Base-by-base conservation (phyloP, 192 early-diverging fungal genomes). In the Entomortierella parvispora region DNA sequence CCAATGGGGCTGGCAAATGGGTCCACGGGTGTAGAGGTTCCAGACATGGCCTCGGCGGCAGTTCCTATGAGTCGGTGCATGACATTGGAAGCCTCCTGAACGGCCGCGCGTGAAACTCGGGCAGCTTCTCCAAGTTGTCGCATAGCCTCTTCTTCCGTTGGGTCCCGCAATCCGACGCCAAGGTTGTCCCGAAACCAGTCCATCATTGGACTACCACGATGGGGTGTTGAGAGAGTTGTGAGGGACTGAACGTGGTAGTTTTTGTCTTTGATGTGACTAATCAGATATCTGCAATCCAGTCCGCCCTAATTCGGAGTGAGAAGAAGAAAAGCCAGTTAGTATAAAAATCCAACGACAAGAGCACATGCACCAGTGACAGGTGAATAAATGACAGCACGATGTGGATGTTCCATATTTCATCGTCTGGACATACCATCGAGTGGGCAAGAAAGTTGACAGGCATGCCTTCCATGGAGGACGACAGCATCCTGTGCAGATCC, bases 151-250 rank as follows among this genome's bases (percentile, higher is more conserved):
- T 81, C 68, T 12, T 71, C 80, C 7, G 76, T 55, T 57, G 81
- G 51, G 18, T 82, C 71, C 12, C 85, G 64, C 57, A 89, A 81
- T 2, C 94, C 95, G 0, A 99, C 86, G 14, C 94, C 93, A 55
- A 97, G 80, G 48, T 91, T 86, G 72, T 97, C 93, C 17, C 92
- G 87, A 56, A 90, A 94, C 91, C 92, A 97, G 83, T 97, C 95
- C 95, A 97, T 99, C 77, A 99, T 91, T 12, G 92, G 87, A 44
- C 88, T 90, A 22, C 97, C 97, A 43, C 93, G 91, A 74, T 99
- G 97, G 40, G 97, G 97, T 7, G 97, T 99, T 11, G 93, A 93
- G 46, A 99, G 85, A 0, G 95, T 99, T 1, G 97, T 95, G 40
- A 99, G 79, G 7, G 95, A 93, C 18, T 84, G 85, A 7, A 96